A percentile compares a stretch with the other conserved stretches of the same genome.
Evolutionary conservation across 2,329 filamentous ascomycete genomes (phyloP).

Genomic region (Aciculosporium take): DNA sequence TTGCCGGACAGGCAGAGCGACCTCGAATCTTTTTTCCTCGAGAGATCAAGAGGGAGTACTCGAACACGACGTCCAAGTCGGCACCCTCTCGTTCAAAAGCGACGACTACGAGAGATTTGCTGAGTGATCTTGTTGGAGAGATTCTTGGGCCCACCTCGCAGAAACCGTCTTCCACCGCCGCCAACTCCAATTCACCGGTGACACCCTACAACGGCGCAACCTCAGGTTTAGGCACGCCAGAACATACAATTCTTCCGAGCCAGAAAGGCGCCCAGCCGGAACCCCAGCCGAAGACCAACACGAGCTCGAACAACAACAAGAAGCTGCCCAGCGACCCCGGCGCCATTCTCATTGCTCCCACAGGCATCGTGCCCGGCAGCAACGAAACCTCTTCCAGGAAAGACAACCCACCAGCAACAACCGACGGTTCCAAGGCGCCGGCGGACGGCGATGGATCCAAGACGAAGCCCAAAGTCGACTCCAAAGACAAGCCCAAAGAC

Average conservation of each 20-base stretch:
- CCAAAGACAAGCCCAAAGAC: too few species aligned
- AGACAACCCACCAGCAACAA: neutral
- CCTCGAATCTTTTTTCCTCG: constrained; percentile 45
- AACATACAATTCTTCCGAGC: neutral
- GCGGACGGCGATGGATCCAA: neutral
- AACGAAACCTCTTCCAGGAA: neutral
- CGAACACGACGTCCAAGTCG: constrained; percentile 26
- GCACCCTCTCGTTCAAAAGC: constrained; percentile 9
- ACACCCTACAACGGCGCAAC: neutral
- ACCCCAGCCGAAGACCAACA: neutral
- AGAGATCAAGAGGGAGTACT: constrained; percentile 37
- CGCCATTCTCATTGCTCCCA: constrained; percentile 16
- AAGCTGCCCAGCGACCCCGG: constrained; percentile 3
- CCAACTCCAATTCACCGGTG: neutral
- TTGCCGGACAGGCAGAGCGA: constrained; percentile 25
- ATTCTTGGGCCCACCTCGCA: constrained; percentile 7
- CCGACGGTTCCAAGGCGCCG: neutral
- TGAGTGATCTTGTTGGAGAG: constrained; percentile 13
- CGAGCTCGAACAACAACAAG: neutral
- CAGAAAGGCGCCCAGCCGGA: neutral
- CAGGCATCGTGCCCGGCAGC: constrained; percentile 12
- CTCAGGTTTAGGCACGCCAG: neutral
- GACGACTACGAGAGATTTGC: constrained; percentile 9
- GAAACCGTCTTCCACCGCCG: neutral
- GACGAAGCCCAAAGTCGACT: too few species aligned